Conservation (phyloP, 2,329 filamentous ascomycete genomes). For the Lachnellula arida region DNA sequence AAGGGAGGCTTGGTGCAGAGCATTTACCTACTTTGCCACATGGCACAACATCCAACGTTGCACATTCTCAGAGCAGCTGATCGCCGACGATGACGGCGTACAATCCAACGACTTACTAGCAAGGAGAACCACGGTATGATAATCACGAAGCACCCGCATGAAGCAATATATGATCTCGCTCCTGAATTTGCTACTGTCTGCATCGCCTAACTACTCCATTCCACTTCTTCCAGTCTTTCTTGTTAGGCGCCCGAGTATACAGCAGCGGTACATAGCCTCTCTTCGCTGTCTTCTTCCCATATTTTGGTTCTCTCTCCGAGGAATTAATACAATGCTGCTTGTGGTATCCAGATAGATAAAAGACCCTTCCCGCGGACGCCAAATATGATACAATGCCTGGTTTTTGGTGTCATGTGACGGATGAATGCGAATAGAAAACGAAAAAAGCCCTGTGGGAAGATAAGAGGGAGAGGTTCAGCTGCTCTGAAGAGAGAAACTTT, state of each 20-base stretch:
- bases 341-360: slow-evolving; percentile 8
- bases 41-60: too few relatives aligned
- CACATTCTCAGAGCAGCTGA: too few relatives aligned
- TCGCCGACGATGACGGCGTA: too few relatives aligned
- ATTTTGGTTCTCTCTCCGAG: not conserved
- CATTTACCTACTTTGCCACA: too few relatives aligned
- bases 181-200: too few relatives aligned
- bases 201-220: not conserved
- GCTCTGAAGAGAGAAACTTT: not conserved
- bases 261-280: not conserved
- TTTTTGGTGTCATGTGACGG: not conserved
- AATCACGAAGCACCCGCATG: too few relatives aligned
- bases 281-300: not conserved
- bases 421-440: not conserved
- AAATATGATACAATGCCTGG: slow-evolving; percentile 8
- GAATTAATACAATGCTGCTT: not conserved
- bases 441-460: not conserved
- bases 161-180: too few relatives aligned
- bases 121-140: too few relatives aligned
- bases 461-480: not conserved
- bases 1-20: too few relatives aligned
- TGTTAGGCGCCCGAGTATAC: not conserved
- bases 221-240: not conserved
- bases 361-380: slow-evolving; percentile 2
- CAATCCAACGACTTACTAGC: too few relatives aligned